Base-by-base conservation (phyloP, 1,284 basidiomycete species). In the Cutaneotrichosporon sp. region DNA sequence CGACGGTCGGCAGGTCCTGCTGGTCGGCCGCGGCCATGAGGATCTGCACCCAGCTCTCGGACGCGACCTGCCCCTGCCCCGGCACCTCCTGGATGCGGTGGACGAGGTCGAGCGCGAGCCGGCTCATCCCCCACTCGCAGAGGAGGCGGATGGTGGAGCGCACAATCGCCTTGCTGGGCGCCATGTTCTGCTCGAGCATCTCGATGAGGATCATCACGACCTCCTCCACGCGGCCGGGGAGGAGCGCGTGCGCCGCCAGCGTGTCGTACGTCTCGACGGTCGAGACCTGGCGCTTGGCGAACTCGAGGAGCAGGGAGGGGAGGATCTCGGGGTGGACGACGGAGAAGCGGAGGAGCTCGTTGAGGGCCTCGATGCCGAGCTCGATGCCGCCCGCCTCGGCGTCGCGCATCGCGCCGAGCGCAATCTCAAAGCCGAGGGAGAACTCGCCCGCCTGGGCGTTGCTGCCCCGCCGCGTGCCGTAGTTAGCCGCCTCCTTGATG, bases 1-100 rank as follows among this genome's bases (percentile, higher is more conserved):
- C 64, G 4, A 88, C 85, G 11, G 90, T 91, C 7, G 89, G 85
- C 62, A 78, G 75, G 56, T 59, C 78, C 24, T 72, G 69, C 33
- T 53, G 56, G 31, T 75, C 72, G 20, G 73, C 74, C 36, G 71
- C 73, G 11, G 70, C 56, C 18, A 64, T 49, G 18, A 80, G 60
- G 20, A 79, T 75, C 10, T 73, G 63, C 10, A 73, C 62, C 74
- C 74, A 77, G 11, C 63, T 56, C 16, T 34, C 53, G 3, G 57
- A 46, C 2, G 66, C 60, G 18, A 70, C 36, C 53, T 52, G 50
- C 2, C 29, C 50, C 13, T 54, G 47, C 13, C 25, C 20, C 0
- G 64, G 64, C 46, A 64, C 63, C 13, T 45, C 43, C 47, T 72
- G 69, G 7, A 60, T 18, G 49, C 67, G 62, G 45, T 71, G 42